Conservation (phyloP, 768 basidiomycete species). For the Trametes villosa region DNA sequence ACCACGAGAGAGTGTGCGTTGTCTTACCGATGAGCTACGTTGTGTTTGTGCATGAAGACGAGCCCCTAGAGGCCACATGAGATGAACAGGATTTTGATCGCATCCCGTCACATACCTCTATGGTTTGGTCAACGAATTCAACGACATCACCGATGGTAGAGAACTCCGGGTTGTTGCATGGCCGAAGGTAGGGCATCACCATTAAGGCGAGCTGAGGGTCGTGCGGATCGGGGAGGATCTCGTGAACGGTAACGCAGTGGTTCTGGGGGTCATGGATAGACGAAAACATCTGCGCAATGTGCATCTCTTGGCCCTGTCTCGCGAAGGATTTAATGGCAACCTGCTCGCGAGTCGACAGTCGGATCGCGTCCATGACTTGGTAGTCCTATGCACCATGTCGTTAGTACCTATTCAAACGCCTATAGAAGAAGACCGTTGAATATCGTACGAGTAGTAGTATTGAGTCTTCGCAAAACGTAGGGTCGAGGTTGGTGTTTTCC, state of each 20-base stretch:
- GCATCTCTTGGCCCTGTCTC: conserved; percentile 17
- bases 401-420: no score
- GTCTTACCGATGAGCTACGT: conserved; percentile 27
- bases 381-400: not conserved
- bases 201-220: conserved; percentile 11
- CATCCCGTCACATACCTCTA: not conserved
- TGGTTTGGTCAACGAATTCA: not conserved
- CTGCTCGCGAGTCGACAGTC: not conserved
- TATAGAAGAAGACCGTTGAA: no score
- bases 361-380: conserved; percentile 24
- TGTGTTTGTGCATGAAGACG: conserved; percentile 21
- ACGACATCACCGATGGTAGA: conserved; percentile 25
- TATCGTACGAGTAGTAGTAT: no score
- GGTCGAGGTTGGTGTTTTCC: conserved; percentile 16
- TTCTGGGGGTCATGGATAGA: conserved; percentile 19
- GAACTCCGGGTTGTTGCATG: conserved; percentile 31
- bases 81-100: not conserved
- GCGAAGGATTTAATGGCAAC: conserved; percentile 24
- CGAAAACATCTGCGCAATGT: conserved; percentile 13
- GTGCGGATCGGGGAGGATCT: conserved; percentile 24
- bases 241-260: conserved; percentile 30
- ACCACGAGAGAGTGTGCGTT: no score
- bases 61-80: conserved; percentile 14
- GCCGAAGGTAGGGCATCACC: conserved; percentile 19
- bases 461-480: conserved; percentile 21